Evolutionary conservation across 2,329 filamentous ascomycete genomes (phyloP).

Genomic region (Coleophoma crateriformis): DNA sequence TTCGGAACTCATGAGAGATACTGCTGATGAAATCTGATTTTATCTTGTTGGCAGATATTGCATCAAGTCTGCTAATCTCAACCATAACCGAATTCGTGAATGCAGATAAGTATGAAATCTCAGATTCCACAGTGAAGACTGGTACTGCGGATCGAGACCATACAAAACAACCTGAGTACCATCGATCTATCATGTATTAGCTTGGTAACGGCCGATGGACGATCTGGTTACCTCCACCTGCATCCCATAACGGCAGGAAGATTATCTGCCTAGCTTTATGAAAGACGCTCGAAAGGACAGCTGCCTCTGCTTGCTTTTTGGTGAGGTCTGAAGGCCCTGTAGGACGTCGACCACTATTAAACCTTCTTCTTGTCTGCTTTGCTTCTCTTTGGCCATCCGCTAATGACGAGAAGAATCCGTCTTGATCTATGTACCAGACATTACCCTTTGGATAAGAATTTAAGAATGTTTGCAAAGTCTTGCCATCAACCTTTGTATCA

Average conservation of each 20-base stretch:
- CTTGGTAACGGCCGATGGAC: neutral
- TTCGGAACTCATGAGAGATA: constrained; percentile 23
- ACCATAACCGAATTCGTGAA: constrained; percentile 22
- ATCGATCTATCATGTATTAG: constrained; percentile 10
- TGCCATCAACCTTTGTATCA: constrained; percentile 12
- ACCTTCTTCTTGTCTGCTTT: constrained; percentile 3
- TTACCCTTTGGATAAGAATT: constrained; percentile 23
- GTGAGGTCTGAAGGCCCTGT: constrained; percentile 7
- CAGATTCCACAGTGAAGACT: constrained; percentile 19
- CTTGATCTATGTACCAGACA: constrained; percentile 23
- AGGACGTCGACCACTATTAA: constrained; percentile 5
- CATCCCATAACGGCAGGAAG: constrained; percentile 25
- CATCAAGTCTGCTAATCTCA: constrained; percentile 21
- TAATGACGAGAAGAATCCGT: constrained; percentile 22
- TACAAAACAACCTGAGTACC: constrained; percentile 21
- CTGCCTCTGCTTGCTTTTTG: constrained; percentile 18
- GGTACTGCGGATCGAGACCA: constrained; percentile 17
- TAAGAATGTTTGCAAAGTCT: constrained; percentile 18
- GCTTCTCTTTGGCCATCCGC: constrained; percentile 14
- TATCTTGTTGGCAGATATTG: constrained; percentile 18
- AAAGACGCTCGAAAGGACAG: constrained; percentile 20
- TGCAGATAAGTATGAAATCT: constrained; percentile 17
- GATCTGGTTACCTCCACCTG: constrained; percentile 14
- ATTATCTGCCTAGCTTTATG: constrained; percentile 22
- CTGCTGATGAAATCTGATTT: constrained; percentile 23